phyloP scores from a whole-genome alignment of 2,329 filamentous ascomycete genomes.

The Pezicula neosporulosa region DNA sequence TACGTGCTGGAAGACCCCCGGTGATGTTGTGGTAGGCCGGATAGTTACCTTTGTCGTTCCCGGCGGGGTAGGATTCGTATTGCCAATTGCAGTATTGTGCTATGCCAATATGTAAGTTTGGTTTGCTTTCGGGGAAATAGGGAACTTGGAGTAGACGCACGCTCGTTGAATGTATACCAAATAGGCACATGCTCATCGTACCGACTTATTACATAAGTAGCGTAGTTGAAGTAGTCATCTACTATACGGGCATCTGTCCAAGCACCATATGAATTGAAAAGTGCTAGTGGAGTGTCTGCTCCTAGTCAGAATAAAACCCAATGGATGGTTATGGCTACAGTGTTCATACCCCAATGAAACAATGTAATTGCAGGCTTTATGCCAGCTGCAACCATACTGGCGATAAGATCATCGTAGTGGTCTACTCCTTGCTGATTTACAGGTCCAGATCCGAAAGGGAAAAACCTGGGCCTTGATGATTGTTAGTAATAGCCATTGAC shows the following conservation, averaged over 20 bases:
- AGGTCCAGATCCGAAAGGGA: slow-evolving; percentile 6
- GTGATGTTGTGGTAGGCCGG: slow-evolving; percentile 39
- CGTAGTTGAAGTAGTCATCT: slow-evolving; percentile 34
- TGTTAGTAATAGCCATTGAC: not conserved
- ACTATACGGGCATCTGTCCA: slow-evolving; percentile 29
- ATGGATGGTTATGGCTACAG: not conserved
- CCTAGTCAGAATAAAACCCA: not conserved
- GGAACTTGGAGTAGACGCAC: slow-evolving; percentile 6
- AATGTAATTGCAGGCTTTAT: slow-evolving; percentile 6
- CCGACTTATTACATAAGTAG: slow-evolving; percentile 31
- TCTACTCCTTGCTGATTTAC: slow-evolving; percentile 9
- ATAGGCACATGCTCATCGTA: slow-evolving; percentile 33
- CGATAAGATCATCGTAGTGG: slow-evolving; percentile 10
- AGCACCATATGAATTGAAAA: slow-evolving; percentile 34
- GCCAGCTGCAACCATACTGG: not conserved
- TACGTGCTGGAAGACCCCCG: slow-evolving; percentile 34
- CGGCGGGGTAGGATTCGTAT: slow-evolving; percentile 39
- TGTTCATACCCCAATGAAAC: slow-evolving; percentile 4
- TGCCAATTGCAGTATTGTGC: slow-evolving; percentile 46
- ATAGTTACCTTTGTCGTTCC: slow-evolving; percentile 33
- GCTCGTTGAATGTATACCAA: slow-evolving; percentile 39
- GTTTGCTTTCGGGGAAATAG: not conserved
- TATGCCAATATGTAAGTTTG: slow-evolving; percentile 11
- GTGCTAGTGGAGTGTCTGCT: slow-evolving; percentile 26
- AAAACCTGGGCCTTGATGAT: slow-evolving; percentile 2